Base-by-base conservation (phyloP, 2,329 filamentous ascomycete species). In the Emmonsiellopsis sp. region DNA sequence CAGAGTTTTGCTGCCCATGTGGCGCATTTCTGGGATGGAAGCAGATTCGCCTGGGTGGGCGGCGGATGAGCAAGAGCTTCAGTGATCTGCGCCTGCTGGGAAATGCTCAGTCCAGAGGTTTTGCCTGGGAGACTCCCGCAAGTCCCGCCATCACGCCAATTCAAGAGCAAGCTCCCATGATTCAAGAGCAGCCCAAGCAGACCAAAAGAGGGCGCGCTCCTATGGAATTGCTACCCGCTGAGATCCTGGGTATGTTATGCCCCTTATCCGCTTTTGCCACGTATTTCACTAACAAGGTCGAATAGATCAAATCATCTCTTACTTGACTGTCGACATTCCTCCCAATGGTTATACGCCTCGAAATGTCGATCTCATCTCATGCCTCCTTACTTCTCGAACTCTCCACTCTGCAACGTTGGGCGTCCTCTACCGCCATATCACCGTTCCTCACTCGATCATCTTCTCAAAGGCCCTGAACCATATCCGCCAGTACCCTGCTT, bases 381-480 rank as follows among this genome's bases (percentile, higher is more conserved):
- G 89, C 57, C 76, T 92, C 39, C 71, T 89, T 58, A 83, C 86
- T n/a, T 92, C 86, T n/a, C 82, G 80, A 64, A 81, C 81, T 33
- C 74, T 92, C 55, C 85, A 92, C 64, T 79, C 79, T 31, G 84
- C 84, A 17, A 91, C 87, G 3, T 74, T 91, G 36, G 80, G 81
- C 60, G 86, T 87, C 6, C 78, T 93, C 48, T 92, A 92, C 72
- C 80, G 82, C 59, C 83, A 87, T 66, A 86, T 92, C 67, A 89
- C 86, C 43, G 86, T 92, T 60, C 87, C 88, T 5, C 87, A 91
- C 74, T 92, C 88, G 31, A 77, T 83, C 56, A 88, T 90, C 66
- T 93, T 91, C 72, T 84, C 84, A 65, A 92, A 92, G 70, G 88
- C 90, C 61, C 78, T 90, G 48, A 75, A 77, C 54, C 87, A 88